Conservation (phyloP, 768 basidiomycete species). For the Crassisporium funariophilum region DNA sequence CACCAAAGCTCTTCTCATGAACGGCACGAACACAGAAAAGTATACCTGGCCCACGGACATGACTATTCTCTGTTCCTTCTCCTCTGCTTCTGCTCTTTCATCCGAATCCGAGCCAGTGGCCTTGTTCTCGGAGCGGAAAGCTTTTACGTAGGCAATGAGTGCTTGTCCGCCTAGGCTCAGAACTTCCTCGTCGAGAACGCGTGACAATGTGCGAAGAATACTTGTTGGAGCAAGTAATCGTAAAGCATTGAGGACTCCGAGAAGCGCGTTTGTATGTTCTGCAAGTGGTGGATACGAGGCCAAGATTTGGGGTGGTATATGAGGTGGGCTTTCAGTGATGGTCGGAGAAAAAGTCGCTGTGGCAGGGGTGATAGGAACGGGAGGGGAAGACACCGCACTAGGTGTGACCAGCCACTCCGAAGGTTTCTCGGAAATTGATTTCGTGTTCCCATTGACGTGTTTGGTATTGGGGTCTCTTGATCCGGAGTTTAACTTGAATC, state of each 20-base stretch:
- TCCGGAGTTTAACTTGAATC: constrained; percentile 27
- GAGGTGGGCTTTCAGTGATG: constrained; percentile 39
- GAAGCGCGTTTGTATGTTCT: constrained; percentile 66
- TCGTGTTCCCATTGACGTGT: constrained; percentile 13
- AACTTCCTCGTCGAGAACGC: constrained; percentile 49
- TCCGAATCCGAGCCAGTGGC: constrained; percentile 12
- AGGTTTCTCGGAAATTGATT: constrained; percentile 32
- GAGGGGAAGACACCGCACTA: constrained; percentile 32
- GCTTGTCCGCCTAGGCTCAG: constrained; percentile 48
- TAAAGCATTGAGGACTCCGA: constrained; percentile 76
- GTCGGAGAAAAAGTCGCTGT: constrained; percentile 26
- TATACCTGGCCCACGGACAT: constrained; percentile 59
- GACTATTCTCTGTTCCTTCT: constrained; percentile 37
- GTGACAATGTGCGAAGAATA: constrained; percentile 51
- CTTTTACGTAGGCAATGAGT: constrained; percentile 48
- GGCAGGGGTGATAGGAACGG: constrained; percentile 24
- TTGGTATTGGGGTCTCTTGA: constrained; percentile 11
- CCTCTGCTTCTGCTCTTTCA: constrained; percentile 19
- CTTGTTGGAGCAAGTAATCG: constrained; percentile 76
- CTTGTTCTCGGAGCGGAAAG: constrained; percentile 17
- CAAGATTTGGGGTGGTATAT: constrained; percentile 72
- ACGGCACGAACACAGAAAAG: constrained; percentile 66
- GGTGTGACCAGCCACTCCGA: constrained; percentile 54
- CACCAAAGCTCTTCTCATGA: constrained; percentile 64
- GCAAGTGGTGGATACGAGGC: constrained; percentile 79